Evolutionary conservation across 306 rosid genomes (phyloP).

Genomic region (Castanea crenata): DNA sequence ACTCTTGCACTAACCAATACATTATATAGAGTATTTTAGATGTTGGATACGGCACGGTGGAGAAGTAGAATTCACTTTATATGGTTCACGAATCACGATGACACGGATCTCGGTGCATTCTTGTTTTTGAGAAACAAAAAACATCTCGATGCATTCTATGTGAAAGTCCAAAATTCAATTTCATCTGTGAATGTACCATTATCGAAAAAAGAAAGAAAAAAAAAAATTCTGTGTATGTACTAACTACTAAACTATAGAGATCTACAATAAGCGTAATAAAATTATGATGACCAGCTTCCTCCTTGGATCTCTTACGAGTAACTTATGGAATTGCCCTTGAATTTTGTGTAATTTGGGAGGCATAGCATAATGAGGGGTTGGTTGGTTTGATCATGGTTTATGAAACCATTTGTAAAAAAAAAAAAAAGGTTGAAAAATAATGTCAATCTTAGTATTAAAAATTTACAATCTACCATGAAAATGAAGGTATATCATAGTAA

Average conservation of each 20-base stretch:
- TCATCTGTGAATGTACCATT: neutral
- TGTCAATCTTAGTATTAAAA: no score
- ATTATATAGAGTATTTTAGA: neutral
- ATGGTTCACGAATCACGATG: neutral
- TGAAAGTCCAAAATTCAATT: slow-evolving; percentile 11
- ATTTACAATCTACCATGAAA: no score
- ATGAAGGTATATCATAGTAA: no score
- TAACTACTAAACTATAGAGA: slow-evolving; percentile 12
- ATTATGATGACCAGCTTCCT: neutral
- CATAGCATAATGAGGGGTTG: neutral
- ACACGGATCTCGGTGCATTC: neutral
- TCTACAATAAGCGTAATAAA: slow-evolving; percentile 25
- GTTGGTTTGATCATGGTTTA: no score
- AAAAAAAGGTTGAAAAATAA: no score
- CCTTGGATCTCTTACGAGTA: neutral
- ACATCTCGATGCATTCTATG: neutral
- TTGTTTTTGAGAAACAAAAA: no score
- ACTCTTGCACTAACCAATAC: neutral
- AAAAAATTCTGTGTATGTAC: neutral
- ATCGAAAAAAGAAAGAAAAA: no score
- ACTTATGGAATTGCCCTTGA: slow-evolving; percentile 1
- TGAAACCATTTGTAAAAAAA: no score
- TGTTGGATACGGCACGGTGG: neutral
- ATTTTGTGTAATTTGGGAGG: neutral
- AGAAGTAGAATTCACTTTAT: neutral